A percentile compares a stretch with the other conserved stretches of the same genome.
Conservation (phyloP, 2,329 filamentous ascomycete genomes). For the Xylariaceae sp. region DNA sequence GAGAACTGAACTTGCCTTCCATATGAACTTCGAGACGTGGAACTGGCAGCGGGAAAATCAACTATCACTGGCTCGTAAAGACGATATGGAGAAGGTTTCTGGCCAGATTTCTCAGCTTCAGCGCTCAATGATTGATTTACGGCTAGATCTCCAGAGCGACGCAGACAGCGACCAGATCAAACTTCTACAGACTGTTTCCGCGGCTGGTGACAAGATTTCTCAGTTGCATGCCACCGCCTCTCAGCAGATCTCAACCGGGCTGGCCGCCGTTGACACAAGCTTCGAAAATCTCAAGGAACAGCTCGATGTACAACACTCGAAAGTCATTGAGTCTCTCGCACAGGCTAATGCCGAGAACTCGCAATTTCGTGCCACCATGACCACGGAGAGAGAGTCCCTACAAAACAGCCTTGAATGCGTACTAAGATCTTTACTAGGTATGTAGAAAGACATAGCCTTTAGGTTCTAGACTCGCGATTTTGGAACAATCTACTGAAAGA, state of each 20-base stretch:
- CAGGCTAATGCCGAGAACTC: slow-evolving; percentile 7
- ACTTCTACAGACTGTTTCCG: neutral
- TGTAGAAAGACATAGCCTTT: no score
- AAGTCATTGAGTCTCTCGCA: slow-evolving; percentile 8
- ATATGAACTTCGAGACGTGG: slow-evolving; percentile 8
- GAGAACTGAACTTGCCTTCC: slow-evolving; percentile 12
- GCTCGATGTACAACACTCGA: neutral
- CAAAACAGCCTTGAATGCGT: neutral
- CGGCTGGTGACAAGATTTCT: neutral
- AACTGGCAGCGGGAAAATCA: slow-evolving; percentile 8
- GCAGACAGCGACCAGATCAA: neutral
- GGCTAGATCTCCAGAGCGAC: neutral
- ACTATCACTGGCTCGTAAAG: slow-evolving; percentile 5
- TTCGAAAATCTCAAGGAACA: neutral
- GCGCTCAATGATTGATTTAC: neutral
- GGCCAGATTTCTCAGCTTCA: slow-evolving; percentile 1
- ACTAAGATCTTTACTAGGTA: slow-evolving; percentile 8
- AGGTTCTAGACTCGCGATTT: no score
- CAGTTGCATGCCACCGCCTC: neutral
- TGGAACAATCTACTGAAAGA: no score
- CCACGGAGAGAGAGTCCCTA: slow-evolving; percentile 7
- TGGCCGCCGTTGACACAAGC: neutral
- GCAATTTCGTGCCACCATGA: slow-evolving; percentile 5
- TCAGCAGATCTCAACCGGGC: neutral
- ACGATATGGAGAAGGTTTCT: slow-evolving; percentile 7